A percentile compares a stretch with the other conserved stretches of the same genome.
Conservation (phyloP, 2,329 filamentous ascomycete species). For the Xylariales sp. region DNA sequence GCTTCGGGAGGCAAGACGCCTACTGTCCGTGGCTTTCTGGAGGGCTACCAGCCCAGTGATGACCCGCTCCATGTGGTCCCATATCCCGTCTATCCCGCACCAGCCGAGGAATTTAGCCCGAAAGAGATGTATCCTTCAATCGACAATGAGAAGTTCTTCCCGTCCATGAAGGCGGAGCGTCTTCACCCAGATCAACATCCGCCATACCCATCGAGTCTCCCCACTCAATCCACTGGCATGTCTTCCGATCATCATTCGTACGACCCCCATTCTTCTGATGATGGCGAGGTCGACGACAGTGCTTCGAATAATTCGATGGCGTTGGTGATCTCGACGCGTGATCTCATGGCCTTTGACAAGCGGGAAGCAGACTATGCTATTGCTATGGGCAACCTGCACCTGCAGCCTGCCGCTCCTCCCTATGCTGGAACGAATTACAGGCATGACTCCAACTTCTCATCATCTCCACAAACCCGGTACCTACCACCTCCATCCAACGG, state of each 20-base stretch:
- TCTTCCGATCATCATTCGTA: constrained; percentile 33
- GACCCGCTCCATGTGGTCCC: constrained; percentile 23
- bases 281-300: constrained; percentile 30
- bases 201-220: constrained; percentile 14
- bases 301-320: constrained; percentile 31
- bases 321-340: constrained; percentile 47
- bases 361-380: constrained; percentile 34
- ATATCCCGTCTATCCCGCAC: constrained; percentile 21
- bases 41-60: constrained; percentile 26
- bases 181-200: constrained; percentile 28
- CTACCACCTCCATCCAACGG: constrained; percentile 29
- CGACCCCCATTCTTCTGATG: constrained; percentile 32
- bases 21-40: constrained; percentile 50
- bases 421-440: constrained; percentile 28
- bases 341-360: constrained; percentile 45
- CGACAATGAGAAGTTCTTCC: constrained; percentile 37
- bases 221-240: constrained; percentile 17
- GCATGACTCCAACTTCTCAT: constrained; percentile 24
- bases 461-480: constrained; percentile 27
- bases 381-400: constrained; percentile 36
- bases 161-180: constrained; percentile 34
- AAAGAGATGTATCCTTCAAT: constrained; percentile 32
- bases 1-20: constrained; percentile 39
- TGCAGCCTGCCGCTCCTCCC: constrained; percentile 27
- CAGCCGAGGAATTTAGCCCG: constrained; percentile 19